Evolutionary conservation across 345 rosid species (phyloP).

Genomic region (Turnera subulata): DNA sequence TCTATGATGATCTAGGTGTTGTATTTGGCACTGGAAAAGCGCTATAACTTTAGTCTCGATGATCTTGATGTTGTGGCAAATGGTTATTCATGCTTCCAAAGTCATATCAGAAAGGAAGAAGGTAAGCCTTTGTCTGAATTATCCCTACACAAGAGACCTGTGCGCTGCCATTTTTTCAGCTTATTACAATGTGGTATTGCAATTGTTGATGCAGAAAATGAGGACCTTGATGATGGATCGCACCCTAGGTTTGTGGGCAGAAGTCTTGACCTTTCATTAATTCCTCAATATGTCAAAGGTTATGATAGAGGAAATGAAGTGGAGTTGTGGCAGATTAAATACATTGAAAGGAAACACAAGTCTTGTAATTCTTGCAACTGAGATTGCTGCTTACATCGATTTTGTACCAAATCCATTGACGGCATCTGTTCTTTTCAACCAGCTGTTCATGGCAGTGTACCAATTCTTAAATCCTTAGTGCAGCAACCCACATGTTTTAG

Average conservation of each 20-base stretch:
- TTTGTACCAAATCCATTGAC: background rate
- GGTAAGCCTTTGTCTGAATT: slow-evolving; percentile 25
- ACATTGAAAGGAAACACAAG: background rate
- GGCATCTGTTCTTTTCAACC: background rate
- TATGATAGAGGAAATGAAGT: slow-evolving; percentile 74
- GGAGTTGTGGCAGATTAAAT: slow-evolving; percentile 78
- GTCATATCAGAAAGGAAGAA: slow-evolving; percentile 44
- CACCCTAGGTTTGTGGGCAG: slow-evolving; percentile 46
- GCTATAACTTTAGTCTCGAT: slow-evolving; percentile 80
- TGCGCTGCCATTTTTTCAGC: slow-evolving; percentile 1
- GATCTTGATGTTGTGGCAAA: slow-evolving; percentile 71
- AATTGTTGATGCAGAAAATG: slow-evolving; percentile 30
- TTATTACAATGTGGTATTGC: background rate
- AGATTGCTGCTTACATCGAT: background rate
- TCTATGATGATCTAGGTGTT: slow-evolving; percentile 40
- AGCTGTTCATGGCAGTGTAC: no score
- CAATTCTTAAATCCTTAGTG: no score
- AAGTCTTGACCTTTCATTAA: slow-evolving; percentile 41
- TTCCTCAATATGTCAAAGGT: slow-evolving; percentile 51
- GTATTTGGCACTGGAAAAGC: slow-evolving; percentile 84
- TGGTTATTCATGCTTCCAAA: slow-evolving; percentile 69
- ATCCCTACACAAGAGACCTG: background rate
- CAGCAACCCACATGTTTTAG: no score
- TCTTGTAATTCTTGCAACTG: background rate
- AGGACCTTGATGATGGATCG: slow-evolving; percentile 12